Percentiles rank a stretch among this genome's conserved stretches.
Evolutionary conservation across 768 basidiomycete species (phyloP).

Genomic region (Hericium erinaceus): DNA sequence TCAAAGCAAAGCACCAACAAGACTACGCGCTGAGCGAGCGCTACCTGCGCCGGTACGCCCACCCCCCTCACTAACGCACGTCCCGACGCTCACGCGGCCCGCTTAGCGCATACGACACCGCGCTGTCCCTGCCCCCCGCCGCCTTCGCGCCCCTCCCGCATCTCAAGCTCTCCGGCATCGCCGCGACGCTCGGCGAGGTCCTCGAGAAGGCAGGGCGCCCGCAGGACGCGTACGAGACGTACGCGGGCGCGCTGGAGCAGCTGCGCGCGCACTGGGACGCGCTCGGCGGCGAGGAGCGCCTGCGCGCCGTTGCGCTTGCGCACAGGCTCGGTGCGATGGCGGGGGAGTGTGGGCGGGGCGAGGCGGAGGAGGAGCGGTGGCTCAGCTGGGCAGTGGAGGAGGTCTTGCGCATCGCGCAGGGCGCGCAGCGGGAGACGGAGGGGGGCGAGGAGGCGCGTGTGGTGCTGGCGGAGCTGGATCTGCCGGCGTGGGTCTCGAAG

Average conservation of each 20-base stretch:
- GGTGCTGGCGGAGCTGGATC: conserved; percentile 34
- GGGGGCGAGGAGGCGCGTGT: conserved; percentile 8
- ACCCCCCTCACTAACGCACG: neutral
- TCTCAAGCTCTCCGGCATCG: conserved; percentile 62
- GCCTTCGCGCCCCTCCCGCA: conserved; percentile 36
- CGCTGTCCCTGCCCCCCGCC: conserved; percentile 32
- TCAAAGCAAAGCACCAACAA: conserved; percentile 51
- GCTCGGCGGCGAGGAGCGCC: conserved; percentile 28
- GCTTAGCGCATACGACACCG: conserved; percentile 46
- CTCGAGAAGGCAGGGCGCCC: conserved; percentile 33
- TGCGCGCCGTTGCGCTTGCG: conserved; percentile 36
- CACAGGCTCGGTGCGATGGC: conserved; percentile 37
- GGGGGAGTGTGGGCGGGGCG: conserved; percentile 22
- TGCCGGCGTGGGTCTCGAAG: conserved; percentile 52
- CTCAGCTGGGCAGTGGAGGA: conserved; percentile 36
- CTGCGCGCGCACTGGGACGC: conserved; percentile 13
- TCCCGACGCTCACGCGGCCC: conserved; percentile 2
- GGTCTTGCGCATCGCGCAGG: conserved; percentile 28
- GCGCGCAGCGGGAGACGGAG: conserved; percentile 16
- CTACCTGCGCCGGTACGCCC: conserved; percentile 44
- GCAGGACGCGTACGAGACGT: conserved; percentile 18
- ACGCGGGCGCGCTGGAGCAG: conserved; percentile 20
- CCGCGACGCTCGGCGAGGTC: conserved; percentile 48
- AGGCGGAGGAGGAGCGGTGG: conserved; percentile 34
- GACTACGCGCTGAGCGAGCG: conserved; percentile 42